Evolutionary conservation across 352 stramenopile genomes (phyloP).

Genomic region (Aphanomyces invadans): DNA sequence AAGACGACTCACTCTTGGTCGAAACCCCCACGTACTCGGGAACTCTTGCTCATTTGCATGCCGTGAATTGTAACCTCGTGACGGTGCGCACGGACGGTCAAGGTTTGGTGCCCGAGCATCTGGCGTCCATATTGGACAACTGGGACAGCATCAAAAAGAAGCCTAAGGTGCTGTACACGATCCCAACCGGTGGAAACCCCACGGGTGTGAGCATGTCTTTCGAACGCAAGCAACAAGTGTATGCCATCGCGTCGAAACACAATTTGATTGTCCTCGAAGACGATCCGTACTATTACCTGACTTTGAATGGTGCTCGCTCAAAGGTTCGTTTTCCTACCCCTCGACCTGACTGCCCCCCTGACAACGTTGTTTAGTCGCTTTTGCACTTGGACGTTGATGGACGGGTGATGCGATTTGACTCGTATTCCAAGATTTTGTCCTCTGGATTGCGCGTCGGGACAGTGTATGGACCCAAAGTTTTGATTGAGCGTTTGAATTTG

Average conservation of each 20-base stretch:
- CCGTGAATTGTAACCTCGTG: conserved; percentile 30
- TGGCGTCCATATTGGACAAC: conserved; percentile 29
- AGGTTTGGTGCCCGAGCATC: conserved; percentile 33
- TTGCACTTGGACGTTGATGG: conserved; percentile 40
- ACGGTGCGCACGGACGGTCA: conserved; percentile 33
- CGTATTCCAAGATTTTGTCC: conserved; percentile 45
- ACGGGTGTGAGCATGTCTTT: conserved; percentile 36
- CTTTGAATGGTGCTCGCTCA: conserved; percentile 28
- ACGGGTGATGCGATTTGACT: conserved; percentile 49
- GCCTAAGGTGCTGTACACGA: conserved; percentile 39
- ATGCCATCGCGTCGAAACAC: conserved; percentile 34
- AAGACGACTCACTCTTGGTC: conserved; percentile 35
- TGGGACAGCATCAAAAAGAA: conserved; percentile 27
- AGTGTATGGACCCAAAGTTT: conserved; percentile 35
- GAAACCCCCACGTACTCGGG: conserved; percentile 47
- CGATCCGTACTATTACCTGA: conserved; percentile 52
- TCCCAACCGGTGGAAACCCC: conserved; percentile 46
- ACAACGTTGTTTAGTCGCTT: conserved; percentile 24
- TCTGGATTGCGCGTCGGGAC: conserved; percentile 41
- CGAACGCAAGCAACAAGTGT: conserved; percentile 34
- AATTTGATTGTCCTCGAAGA: conserved; percentile 50
- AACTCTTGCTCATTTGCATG: conserved; percentile 35
- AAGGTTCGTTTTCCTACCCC: conserved; percentile 4
- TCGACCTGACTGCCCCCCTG: neutral
- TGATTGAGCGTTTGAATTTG: conserved; percentile 39